Conservation (phyloP, 805 yeast genomes). For the Diddensiella santjacobensis region DNA sequence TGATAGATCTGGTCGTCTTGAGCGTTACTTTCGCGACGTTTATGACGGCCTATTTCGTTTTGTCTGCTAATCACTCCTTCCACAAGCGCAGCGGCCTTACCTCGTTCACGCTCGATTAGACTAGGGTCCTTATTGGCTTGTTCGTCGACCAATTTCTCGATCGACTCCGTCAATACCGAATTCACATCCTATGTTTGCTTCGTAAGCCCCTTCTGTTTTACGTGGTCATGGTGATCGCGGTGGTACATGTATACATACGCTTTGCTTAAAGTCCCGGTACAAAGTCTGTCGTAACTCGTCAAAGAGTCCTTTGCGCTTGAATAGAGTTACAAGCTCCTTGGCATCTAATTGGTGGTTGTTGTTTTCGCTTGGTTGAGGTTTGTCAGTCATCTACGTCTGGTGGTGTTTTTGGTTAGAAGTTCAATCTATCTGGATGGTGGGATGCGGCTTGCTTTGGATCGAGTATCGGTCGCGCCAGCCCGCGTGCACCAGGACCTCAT, state of each 20-base stretch:
- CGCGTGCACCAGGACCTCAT: conserved; percentile 16
- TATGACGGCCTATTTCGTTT: conserved; percentile 4
- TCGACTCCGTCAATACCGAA: conserved; percentile 14
- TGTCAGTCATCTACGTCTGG: too few relatives aligned
- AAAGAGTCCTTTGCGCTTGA: conserved; percentile 25
- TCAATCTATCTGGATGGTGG: conserved; percentile 10
- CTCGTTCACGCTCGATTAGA: conserved; percentile 23
- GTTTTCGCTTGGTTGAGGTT: not conserved
- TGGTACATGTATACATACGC: conserved; percentile 23
- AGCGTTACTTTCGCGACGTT: not conserved
- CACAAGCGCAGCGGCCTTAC: conserved; percentile 26
- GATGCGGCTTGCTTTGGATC: conserved; percentile 20
- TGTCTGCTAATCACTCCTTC: conserved; percentile 23
- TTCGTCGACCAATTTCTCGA: conserved; percentile 23
- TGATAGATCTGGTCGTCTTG: conserved; percentile 9
- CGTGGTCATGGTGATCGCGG: too few relatives aligned
- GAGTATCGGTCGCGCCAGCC: conserved; percentile 25
- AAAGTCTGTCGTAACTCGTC: conserved; percentile 23
- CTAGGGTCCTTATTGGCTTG: conserved; percentile 23
- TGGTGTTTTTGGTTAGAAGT: not conserved
- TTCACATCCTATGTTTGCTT: conserved; percentile 17
- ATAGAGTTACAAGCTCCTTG: conserved; percentile 17
- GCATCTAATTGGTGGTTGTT: conserved; percentile 1
- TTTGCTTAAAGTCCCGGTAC: conserved; percentile 22
- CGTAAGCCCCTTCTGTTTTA: too few relatives aligned